phyloP scores from a whole-genome alignment of 1,139 yeast genomes.

The Pichia sorboxylosa region DNA sequence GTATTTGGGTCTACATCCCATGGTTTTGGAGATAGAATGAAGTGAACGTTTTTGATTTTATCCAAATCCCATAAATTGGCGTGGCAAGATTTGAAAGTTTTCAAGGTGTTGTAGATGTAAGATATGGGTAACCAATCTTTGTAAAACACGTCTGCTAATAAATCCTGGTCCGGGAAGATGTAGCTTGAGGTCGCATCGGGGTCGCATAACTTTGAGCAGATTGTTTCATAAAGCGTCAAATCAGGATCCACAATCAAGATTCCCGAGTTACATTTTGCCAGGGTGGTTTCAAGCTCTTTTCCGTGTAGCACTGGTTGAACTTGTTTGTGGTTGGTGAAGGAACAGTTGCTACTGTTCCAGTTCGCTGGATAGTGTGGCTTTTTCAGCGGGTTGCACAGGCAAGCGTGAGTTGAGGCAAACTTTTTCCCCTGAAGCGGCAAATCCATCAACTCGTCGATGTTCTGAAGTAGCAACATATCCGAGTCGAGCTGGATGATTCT shows the following conservation, averaged over 20 bases:
- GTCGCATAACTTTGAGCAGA: slow-evolving; percentile 27
- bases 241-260: slow-evolving; percentile 37
- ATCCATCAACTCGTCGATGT: slow-evolving; percentile 47
- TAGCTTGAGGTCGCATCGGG: slow-evolving; percentile 28
- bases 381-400: slow-evolving; percentile 45
- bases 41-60: slow-evolving; percentile 42
- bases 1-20: slow-evolving; percentile 33
- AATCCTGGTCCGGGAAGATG: slow-evolving; percentile 47
- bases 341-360: slow-evolving; percentile 40
- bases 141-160: slow-evolving; percentile 38
- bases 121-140: slow-evolving; percentile 38
- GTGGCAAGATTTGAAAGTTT: slow-evolving; percentile 35
- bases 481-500: slow-evolving; percentile 42
- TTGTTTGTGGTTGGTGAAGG: slow-evolving; percentile 17
- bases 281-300: slow-evolving; percentile 30
- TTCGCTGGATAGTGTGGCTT: slow-evolving; percentile 40
- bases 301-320: slow-evolving; percentile 22
- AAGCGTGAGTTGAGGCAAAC: slow-evolving; percentile 50
- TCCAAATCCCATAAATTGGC: slow-evolving; percentile 32
- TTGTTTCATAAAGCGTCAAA: slow-evolving; percentile 25
- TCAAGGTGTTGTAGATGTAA: slow-evolving; percentile 41
- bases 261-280: slow-evolving; percentile 44
- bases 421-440: slow-evolving; percentile 24
- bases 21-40: slow-evolving; percentile 44
- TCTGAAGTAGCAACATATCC: slow-evolving; percentile 41